phyloP scores from a whole-genome alignment of 1,284 basidiomycete genomes.

The Leccinum variabile region DNA sequence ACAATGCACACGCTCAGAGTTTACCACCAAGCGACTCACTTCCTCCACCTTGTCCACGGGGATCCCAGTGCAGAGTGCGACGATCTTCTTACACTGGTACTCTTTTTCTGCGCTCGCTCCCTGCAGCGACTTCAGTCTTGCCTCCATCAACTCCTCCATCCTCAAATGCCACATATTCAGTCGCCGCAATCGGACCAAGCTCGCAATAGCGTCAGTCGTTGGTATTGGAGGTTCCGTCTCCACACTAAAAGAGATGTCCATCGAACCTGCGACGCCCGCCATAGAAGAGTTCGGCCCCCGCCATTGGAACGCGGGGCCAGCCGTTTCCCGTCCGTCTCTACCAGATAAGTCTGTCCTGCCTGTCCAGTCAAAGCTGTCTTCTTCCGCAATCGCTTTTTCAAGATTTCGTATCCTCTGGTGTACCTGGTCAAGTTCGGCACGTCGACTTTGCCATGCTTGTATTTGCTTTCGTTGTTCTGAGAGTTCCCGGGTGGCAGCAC shows the following conservation, averaged over 20 bases:
- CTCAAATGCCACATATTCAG: slow-evolving; percentile 81
- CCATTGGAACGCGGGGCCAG: slow-evolving; percentile 62
- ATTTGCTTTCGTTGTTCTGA: slow-evolving; percentile 87
- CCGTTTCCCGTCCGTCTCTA: slow-evolving; percentile 45
- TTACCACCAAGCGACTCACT: slow-evolving; percentile 50
- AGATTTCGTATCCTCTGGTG: slow-evolving; percentile 79
- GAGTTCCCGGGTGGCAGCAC: slow-evolving; percentile 86
- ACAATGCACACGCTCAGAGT: slow-evolving; percentile 15
- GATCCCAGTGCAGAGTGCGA: slow-evolving; percentile 87
- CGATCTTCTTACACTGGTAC: slow-evolving; percentile 87
- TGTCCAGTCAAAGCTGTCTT: slow-evolving; percentile 86
- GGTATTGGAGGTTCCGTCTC: slow-evolving; percentile 71
- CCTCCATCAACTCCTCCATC: slow-evolving; percentile 72
- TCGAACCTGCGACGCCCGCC: slow-evolving; percentile 49
- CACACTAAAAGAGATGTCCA: slow-evolving; percentile 60
- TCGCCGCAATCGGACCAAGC: slow-evolving; percentile 69
- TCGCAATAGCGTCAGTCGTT: slow-evolving; percentile 52
- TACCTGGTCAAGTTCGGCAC: slow-evolving; percentile 76
- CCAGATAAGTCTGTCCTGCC: slow-evolving; percentile 74
- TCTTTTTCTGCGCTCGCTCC: slow-evolving; percentile 84
- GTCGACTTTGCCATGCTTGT: slow-evolving; percentile 67
- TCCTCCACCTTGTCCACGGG: slow-evolving; percentile 87
- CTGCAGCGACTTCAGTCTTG: slow-evolving; percentile 68
- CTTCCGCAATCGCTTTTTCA: slow-evolving; percentile 73
- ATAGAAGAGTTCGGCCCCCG: slow-evolving; percentile 65